Conservation (phyloP, 257 asterid genomes). For the Solanum rostratum region DNA sequence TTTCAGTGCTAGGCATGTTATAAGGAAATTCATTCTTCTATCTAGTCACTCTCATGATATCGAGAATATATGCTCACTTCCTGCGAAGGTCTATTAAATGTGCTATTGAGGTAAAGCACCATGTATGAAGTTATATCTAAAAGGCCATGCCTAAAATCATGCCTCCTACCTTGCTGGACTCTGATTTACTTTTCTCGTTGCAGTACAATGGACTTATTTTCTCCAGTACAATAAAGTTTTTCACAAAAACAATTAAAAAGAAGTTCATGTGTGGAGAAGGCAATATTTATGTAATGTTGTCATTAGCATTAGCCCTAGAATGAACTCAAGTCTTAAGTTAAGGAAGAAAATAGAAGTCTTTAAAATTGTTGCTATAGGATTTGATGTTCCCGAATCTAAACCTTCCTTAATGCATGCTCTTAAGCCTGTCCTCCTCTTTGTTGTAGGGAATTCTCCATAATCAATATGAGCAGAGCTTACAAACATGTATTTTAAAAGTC, state of each 20-base stretch:
- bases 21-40: background rate
- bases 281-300: background rate
- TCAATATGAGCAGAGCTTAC: constrained; percentile 77
- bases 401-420: background rate
- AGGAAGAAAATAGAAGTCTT: background rate
- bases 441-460: constrained; percentile 76
- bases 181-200: background rate
- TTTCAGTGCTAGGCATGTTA: background rate
- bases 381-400: background rate
- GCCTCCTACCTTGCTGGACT: background rate
- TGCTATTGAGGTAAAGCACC: background rate
- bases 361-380: background rate
- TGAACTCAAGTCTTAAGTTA: background rate
- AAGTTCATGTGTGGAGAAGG: background rate
- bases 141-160: background rate
- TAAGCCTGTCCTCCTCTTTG: constrained; percentile 1
- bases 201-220: background rate
- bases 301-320: no score
- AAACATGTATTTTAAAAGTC: constrained; percentile 84
- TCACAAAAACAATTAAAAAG: background rate
- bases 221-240: background rate
- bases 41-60: no score
- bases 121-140: background rate
- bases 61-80: background rate
- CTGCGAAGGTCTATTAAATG: background rate